Base-by-base conservation (phyloP, 1,284 basidiomycete species). In the Entoloma clypeatum region DNA sequence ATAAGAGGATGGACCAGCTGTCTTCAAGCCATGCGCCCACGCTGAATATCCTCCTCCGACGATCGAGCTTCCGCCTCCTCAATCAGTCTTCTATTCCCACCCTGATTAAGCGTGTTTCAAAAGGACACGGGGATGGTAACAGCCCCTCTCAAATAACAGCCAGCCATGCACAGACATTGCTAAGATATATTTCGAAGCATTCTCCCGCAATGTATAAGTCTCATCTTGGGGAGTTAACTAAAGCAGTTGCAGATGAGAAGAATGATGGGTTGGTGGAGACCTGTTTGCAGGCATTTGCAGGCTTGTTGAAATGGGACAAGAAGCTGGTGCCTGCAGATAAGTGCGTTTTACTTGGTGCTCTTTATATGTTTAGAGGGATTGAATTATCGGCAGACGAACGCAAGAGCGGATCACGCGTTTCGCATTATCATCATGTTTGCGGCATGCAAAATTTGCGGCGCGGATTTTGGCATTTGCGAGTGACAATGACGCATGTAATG, bases 361-460 rank as follows among this genome's bases (percentile, higher is more conserved):
- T 17, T 25, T 26, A 36, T n/a, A 33, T 14, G 36, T 23, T 19
- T 27, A 24, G 43, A 32, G 14, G 3, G n/a, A 6, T 24, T 38
- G 2, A 45, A n/a, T n/a, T n/a, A n/a, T n/a, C n/a, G n/a, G n/a
- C n/a, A 82, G 83, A 58, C 74, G 79, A 14, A 79, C 81, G 1
- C 61, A 82, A 7, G 89, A 94, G 25, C 72, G 82, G 10, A 69
- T 87, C 6, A 66, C 67, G 40, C 71, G 75, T 21, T 76, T 82
- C 50, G 85, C 79, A 0, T 59, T 81, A 23, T 74, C 78, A 7
- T 73, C 79, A 1, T 79, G 85, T 23, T 68, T 70, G 13, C 70
- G 77, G 13, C 81, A 88, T 54, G 87, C 92, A 14, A 98, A 98
- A 61, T 94, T 90, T 61, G 90, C 92, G 0, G 80, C 89, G 1